Percentiles rank a stretch among this genome's conserved stretches.
phyloP scores from a whole-genome alignment of 352 stramenopile species.

The Globisporangium lucens region DNA sequence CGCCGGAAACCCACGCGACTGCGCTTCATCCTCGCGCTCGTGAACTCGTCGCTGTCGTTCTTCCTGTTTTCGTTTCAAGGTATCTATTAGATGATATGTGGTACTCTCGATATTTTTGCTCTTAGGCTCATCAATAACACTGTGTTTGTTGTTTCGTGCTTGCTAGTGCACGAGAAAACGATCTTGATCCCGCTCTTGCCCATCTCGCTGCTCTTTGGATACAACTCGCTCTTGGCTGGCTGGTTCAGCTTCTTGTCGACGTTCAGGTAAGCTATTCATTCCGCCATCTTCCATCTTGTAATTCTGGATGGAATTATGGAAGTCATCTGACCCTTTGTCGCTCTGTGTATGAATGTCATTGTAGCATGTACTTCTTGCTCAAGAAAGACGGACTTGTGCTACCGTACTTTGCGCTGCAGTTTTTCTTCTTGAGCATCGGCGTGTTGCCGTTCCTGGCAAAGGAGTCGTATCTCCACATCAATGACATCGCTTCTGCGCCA shows the following conservation, averaged over 20 bases:
- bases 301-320: background rate
- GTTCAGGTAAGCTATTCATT: slow-evolving; percentile 54
- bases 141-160: background rate
- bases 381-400: slow-evolving; percentile 76
- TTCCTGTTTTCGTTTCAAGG: slow-evolving; percentile 97
- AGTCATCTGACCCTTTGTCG: background rate
- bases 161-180: slow-evolving; percentile 94
- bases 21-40: slow-evolving; percentile 79
- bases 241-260: slow-evolving; percentile 82
- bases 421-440: slow-evolving; percentile 42
- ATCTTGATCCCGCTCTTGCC: slow-evolving; percentile 93
- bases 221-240: slow-evolving; percentile 53
- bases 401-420: slow-evolving; percentile 66
- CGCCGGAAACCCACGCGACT: slow-evolving; percentile 62
- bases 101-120: too few relatives aligned
- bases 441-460: slow-evolving; percentile 43
- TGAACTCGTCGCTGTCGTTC: slow-evolving; percentile 89
- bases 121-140: background rate
- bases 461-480: slow-evolving; percentile 28
- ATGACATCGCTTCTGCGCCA: slow-evolving; percentile 23
- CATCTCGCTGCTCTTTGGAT: slow-evolving; percentile 78
- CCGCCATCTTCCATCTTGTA: background rate
- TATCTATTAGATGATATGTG: slow-evolving; percentile 9
- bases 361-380: slow-evolving; percentile 84
- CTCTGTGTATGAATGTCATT: background rate